Conservation (phyloP, 1,284 basidiomycete genomes). For the Cutaneotrichosporon mucoides region DNA sequence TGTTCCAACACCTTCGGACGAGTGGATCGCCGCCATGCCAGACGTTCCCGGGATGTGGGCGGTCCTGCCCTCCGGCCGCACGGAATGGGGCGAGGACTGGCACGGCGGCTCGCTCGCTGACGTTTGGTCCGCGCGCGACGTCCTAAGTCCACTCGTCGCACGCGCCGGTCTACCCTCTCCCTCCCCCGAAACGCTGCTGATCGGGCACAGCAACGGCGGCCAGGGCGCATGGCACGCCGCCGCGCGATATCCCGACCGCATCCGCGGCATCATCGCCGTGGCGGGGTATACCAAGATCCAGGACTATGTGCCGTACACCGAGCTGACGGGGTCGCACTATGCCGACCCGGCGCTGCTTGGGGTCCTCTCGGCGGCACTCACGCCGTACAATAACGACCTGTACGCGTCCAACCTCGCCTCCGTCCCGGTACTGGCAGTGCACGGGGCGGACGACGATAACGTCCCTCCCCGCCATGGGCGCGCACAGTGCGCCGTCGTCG, state of each 20-base stretch:
- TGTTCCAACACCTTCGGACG: slow-evolving; percentile 25
- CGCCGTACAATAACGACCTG: slow-evolving; percentile 80
- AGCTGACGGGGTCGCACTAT: slow-evolving; percentile 56
- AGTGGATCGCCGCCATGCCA: slow-evolving; percentile 33
- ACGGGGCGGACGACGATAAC: slow-evolving; percentile 59
- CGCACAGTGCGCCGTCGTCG: slow-evolving; percentile 27
- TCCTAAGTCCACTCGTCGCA: no score
- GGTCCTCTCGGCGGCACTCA: slow-evolving; percentile 66
- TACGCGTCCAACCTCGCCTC: slow-evolving; percentile 69
- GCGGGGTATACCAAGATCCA: slow-evolving; percentile 79
- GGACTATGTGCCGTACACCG: slow-evolving; percentile 67
- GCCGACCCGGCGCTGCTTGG: slow-evolving; percentile 68
- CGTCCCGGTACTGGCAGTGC: slow-evolving; percentile 65
- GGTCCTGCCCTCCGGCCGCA: slow-evolving; percentile 41
- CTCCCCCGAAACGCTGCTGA: slow-evolving; percentile 44
- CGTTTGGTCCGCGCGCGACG: slow-evolving; percentile 38
- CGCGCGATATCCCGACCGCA: slow-evolving; percentile 68
- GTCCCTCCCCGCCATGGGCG: slow-evolving; percentile 44
- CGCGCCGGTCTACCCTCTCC: neutral
- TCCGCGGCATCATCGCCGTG: slow-evolving; percentile 68
- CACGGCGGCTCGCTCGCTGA: slow-evolving; percentile 43
- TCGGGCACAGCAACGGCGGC: slow-evolving; percentile 90
- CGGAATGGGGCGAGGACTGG: slow-evolving; percentile 50
- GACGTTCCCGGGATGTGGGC: slow-evolving; percentile 30
- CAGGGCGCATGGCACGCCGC: slow-evolving; percentile 81